Base-by-base conservation (phyloP, 2,329 filamentous ascomycete genomes). In the Celoporthe dispersa region DNA sequence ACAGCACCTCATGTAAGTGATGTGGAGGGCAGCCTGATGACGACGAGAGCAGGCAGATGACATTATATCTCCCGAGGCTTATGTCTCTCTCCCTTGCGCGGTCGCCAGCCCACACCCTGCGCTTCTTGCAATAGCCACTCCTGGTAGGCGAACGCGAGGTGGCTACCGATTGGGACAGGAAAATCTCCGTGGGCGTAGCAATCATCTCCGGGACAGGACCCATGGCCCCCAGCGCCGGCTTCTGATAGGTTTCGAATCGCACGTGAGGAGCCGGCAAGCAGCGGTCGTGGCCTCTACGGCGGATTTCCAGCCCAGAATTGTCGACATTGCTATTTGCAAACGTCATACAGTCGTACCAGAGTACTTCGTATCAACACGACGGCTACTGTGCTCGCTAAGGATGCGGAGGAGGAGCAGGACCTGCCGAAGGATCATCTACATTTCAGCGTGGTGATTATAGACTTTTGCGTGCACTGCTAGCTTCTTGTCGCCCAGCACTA, bases 161-260 rank as follows among this genome's bases (percentile, higher is more conserved):
- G 57, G 19, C 48, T 68, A 66, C 68, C 70, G 68, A 41, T 63
- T 70, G 37, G 57, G 35, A 44, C 64, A 28, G 64, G 35, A 63
- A 69, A 68, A 71, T 68, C 70, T 70, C 70, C 70, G 65, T 60
- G 51, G 64, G 44, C 51, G 60, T 64, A 37, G 64, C 51, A 68
- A 64, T 70, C 70, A 71, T 71, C 65, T 71, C 70, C 70, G 70
- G 70, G 22, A 14, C 55, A 66, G 65, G 60, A 33, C 39, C 68
- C 70, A 68, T 61, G 66, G 55, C 68, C 28, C 33, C 41, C 28
- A 31, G n/a, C n/a, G 41, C 55, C 25, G 14, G 35, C 44, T 2
- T 61, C 57, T 53, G 41, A 67, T 35, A 61, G 62, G 39, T 33
- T 33, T 67, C 25, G 28, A 28, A 14, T 33, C 41, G 37, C 66